Evolutionary conservation across 768 basidiomycete species (phyloP).

Genomic region (Boletus tomentosulus): DNA sequence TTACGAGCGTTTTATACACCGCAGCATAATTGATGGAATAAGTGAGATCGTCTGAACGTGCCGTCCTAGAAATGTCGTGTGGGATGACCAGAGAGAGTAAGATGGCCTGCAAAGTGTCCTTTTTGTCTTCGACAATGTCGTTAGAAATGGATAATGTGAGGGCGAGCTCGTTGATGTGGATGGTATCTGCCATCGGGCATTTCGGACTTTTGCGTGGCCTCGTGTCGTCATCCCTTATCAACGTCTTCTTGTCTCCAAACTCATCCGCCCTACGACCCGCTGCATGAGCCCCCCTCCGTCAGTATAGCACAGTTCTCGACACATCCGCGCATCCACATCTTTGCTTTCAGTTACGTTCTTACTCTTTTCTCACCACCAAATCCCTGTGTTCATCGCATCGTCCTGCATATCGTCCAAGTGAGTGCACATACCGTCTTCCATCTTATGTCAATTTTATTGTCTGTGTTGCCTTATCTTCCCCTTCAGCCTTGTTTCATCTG

Average conservation of each 20-base stretch:
- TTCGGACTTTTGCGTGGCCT: not conserved
- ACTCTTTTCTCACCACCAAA: not conserved
- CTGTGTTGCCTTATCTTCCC: too few relatives aligned
- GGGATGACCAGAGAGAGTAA: conserved; percentile 47
- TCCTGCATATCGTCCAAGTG: not conserved
- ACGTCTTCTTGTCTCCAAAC: too few relatives aligned
- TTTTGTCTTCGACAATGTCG: conserved; percentile 27
- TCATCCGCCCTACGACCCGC: too few relatives aligned
- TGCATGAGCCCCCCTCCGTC: too few relatives aligned
- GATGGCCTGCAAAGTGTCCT: conserved; percentile 45
- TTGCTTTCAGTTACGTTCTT: not conserved
- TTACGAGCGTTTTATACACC: conserved; percentile 29
- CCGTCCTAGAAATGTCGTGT: conserved; percentile 48
- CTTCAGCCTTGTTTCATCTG: too few relatives aligned
- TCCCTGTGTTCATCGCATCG: not conserved
- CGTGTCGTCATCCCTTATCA: too few relatives aligned
- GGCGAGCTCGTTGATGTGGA: conserved; percentile 48
- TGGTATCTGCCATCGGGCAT: conserved; percentile 20
- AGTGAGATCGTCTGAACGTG: conserved; percentile 48
- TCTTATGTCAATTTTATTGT: not conserved
- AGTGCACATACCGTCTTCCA: not conserved
- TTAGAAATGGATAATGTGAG: conserved; percentile 38
- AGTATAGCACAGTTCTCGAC: not conserved
- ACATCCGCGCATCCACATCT: too few relatives aligned
- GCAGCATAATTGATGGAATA: conserved; percentile 64